Conservation (phyloP, 2,329 filamentous ascomycete genomes). For the Fusarium staphyleae region DNA sequence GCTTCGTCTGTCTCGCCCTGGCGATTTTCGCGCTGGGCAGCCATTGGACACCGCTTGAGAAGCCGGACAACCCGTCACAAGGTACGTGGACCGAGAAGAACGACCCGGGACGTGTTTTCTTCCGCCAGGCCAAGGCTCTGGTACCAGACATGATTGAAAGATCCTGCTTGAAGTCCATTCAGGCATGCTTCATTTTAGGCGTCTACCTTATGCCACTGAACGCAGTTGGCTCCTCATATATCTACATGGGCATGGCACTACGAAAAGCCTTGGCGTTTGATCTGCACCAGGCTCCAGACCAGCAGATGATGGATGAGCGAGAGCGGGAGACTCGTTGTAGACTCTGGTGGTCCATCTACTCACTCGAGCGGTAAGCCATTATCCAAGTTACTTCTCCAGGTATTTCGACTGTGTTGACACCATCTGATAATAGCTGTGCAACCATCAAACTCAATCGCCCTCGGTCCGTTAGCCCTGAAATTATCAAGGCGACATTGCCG, state of each 20-base stretch:
- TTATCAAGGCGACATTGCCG: conserved; percentile 36
- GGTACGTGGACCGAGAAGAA: conserved; percentile 2
- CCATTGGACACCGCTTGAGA: conserved; percentile 45
- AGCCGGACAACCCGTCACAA: conserved; percentile 24
- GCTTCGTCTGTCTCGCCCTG: conserved; percentile 40
- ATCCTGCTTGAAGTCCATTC: conserved; percentile 43
- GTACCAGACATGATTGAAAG: conserved; percentile 47
- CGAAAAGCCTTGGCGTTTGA: conserved; percentile 42
- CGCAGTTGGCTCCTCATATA: conserved; percentile 45
- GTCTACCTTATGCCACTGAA: conserved; percentile 47
- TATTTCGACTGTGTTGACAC: no score
- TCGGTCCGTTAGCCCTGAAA: conserved; percentile 32
- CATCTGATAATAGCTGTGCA: conserved; percentile 27
- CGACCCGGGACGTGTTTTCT: conserved; percentile 45
- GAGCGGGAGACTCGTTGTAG: conserved; percentile 37
- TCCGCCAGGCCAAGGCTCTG: conserved; percentile 40
- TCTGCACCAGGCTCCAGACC: conserved; percentile 40
- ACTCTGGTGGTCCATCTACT: conserved; percentile 45
- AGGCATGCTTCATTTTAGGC: conserved; percentile 45
- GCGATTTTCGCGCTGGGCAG: conserved; percentile 44
- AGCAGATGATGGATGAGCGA: conserved; percentile 25
- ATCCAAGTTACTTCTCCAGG: neutral
- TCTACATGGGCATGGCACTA: conserved; percentile 43
- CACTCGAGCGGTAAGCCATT: conserved; percentile 38
- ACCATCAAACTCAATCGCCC: conserved; percentile 40